Evolutionary conservation across 495 filamentous ascomycete species (phyloP).

Genomic region (Copromyces sp.): DNA sequence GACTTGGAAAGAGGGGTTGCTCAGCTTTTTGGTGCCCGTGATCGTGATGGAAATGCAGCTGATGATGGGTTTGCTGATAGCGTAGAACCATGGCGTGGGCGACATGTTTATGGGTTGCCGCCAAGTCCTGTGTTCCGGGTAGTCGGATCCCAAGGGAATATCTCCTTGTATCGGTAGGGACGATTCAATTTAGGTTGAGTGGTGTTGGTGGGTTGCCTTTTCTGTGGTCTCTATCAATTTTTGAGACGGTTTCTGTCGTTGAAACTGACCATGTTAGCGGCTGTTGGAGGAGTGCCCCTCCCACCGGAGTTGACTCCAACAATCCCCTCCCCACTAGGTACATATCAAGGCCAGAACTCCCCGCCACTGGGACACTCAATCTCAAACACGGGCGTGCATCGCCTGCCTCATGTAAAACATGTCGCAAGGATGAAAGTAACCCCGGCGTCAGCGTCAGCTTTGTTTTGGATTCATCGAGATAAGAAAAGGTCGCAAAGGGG

Average conservation of each 20-base stretch:
- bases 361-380: conserved; percentile 9
- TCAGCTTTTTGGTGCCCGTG: not conserved
- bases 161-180: not conserved
- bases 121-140: not conserved
- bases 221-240: not conserved
- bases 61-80: not conserved
- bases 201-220: not conserved
- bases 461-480: not conserved
- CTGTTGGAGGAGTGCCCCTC: not conserved
- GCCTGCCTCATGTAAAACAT: conserved; percentile 5
- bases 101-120: not conserved
- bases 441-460: not conserved
- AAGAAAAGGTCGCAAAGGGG: not conserved
- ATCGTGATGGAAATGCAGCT: not conserved
- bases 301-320: not conserved
- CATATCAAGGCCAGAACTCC: not conserved
- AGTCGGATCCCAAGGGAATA: not conserved
- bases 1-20: not conserved
- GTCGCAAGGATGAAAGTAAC: not conserved
- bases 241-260: not conserved
- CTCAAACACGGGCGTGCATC: conserved; percentile 11
- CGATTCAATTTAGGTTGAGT: not conserved
- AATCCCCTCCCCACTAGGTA: not conserved
- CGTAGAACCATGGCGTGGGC: not conserved
- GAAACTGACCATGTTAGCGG: not conserved